Conservation (phyloP, 768 basidiomycete genomes). For the Cytidiella melzeri region DNA sequence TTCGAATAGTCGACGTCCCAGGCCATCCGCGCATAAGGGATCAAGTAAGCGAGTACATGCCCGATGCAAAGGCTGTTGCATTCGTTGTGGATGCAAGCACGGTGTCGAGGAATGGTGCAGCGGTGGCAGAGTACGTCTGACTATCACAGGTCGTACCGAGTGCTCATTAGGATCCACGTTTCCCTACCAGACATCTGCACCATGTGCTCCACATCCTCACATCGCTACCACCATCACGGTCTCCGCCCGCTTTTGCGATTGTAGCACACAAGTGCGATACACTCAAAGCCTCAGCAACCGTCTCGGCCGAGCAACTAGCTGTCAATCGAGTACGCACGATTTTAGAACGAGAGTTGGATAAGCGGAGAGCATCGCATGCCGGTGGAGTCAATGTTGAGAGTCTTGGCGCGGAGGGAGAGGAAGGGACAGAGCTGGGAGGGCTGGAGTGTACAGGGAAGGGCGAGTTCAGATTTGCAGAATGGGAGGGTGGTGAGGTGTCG, state of each 20-base stretch:
- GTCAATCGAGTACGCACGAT: conserved; percentile 68
- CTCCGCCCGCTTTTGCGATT: conserved; percentile 54
- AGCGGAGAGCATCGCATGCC: conserved; percentile 56
- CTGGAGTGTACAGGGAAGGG: conserved; percentile 59
- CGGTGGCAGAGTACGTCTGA: conserved; percentile 70
- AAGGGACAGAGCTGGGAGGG: conserved; percentile 57
- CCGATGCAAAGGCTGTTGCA: conserved; percentile 55
- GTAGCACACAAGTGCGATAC: conserved; percentile 77
- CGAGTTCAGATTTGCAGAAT: conserved; percentile 67
- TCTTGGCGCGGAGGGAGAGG: conserved; percentile 58
- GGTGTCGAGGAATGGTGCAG: conserved; percentile 66
- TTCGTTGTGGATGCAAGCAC: conserved; percentile 81
- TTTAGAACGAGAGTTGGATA: conserved; percentile 81
- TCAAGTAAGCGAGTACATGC: conserved; percentile 63
- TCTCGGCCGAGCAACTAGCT: conserved; percentile 43
- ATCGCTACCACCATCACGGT: conserved; percentile 66
- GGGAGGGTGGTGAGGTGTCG: conserved; percentile 79
- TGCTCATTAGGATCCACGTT: not conserved
- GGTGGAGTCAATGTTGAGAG: conserved; percentile 68
- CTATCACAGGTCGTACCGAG: no score
- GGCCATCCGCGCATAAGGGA: conserved; percentile 79
- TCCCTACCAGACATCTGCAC: conserved; percentile 60
- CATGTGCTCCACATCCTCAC: conserved; percentile 61
- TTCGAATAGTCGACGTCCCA: conserved; percentile 68
- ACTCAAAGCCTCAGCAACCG: conserved; percentile 41